Evolutionary conservation across 495 filamentous ascomycete species (phyloP).

Genomic region (Amphirosellinia nigrospora): DNA sequence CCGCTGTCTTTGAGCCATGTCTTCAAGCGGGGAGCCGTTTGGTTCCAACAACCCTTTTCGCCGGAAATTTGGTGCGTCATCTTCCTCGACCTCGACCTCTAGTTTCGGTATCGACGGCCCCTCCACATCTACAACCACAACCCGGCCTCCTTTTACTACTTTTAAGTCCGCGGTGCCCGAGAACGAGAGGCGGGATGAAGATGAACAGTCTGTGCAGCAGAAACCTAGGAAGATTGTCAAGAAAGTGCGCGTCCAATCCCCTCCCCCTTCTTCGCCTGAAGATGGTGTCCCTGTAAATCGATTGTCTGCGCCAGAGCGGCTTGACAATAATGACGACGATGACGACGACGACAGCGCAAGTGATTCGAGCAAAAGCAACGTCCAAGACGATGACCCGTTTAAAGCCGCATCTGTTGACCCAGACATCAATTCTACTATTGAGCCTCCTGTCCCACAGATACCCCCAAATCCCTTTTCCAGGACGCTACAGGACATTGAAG

Average conservation of each 20-base stretch:
- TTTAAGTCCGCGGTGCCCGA: conserved; percentile 37
- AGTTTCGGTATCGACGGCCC: conserved; percentile 27
- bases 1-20: conserved; percentile 21
- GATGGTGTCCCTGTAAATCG: conserved; percentile 35
- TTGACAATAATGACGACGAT: conserved; percentile 33
- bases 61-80: conserved; percentile 39
- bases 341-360: conserved; percentile 35
- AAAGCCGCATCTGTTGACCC: conserved; percentile 25
- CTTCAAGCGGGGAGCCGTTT: conserved; percentile 38
- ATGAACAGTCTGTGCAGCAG: conserved; percentile 40
- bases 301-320: conserved; percentile 38
- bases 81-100: conserved; percentile 20
- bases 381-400: conserved; percentile 35
- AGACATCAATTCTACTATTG: conserved; percentile 11
- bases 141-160: conserved; percentile 35
- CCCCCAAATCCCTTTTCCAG: conserved; percentile 60
- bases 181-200: conserved; percentile 25
- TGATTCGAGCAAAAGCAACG: conserved; percentile 32
- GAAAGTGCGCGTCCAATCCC: conserved; percentile 63
- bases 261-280: conserved; percentile 58
- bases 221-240: conserved; percentile 58
- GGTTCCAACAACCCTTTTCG: conserved; percentile 57
- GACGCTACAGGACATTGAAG: conserved; percentile 53
- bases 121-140: conserved; percentile 22
- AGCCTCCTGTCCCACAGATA: conserved; percentile 26